Base-by-base conservation (phyloP, 108 stramenopile genomes). In the Stephanodiscus triporus region DNA sequence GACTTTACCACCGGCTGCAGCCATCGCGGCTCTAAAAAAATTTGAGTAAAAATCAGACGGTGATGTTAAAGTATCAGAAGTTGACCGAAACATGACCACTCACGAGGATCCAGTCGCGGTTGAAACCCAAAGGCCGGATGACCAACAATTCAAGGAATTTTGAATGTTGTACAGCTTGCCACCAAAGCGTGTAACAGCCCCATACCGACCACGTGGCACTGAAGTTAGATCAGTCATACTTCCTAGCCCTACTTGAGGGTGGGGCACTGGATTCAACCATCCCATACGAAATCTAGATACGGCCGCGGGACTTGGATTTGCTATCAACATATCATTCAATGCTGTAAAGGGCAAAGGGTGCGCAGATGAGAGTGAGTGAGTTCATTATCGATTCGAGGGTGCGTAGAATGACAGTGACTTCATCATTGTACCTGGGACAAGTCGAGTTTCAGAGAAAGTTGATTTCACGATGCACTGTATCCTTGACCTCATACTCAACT, bases 261-360 rank as follows among this genome's bases (percentile, higher is more conserved):
- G 43, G 63, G 60, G 45, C 36, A 73, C 56, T 63, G 43, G 37
- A 50, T 65, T 40, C 55, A 88, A 65, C 82, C 84, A 89, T 53
- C 89, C 91, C 78, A 92, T 84, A 22, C 91, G 88, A 76, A 95
- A 97, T 8, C 97, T 87, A 66, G 78, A 81, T 9, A 97, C 94
- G 13, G 93, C 90, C 0, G 92, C 97, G 0, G 97, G 97, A 65
- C 80, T 91, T 0, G 97, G 95, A 78, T 97, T 93, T 9, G 97
- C 81, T 51, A 97, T 81, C 32, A 97, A 80, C 53, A 97, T 75
- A 80, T 97, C 97, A 82, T 97, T 97, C 65, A 97, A 73, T 6
- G 94, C 53, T 27, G 14, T 45, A 16, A 1, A 16, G 16, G 43
- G 43, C 16, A 17, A 45, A 45, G 14, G 43, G 43, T 45, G 16